Base-by-base conservation (phyloP, 495 filamentous ascomycete genomes). In the Letharia columbiana region DNA sequence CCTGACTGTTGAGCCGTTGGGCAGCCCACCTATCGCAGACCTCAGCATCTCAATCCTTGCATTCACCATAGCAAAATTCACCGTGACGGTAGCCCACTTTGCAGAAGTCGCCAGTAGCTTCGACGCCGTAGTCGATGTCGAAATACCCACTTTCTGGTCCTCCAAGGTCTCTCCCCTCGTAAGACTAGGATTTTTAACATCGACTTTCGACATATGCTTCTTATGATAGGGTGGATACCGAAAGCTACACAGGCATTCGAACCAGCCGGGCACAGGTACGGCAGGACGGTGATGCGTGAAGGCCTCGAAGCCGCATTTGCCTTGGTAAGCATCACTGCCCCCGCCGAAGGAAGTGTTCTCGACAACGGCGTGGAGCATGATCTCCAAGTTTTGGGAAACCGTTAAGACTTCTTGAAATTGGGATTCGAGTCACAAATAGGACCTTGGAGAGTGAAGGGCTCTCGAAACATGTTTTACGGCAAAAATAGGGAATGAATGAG, bases 261-360 rank as follows among this genome's bases (percentile, higher is more conserved):
- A 44, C 47, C 62, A 71, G 18, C 31, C 15, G 15, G 70, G n/a
- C 15, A 66, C 35, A 65, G 67, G 62, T 31, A 75, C 62, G 70
- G 73, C 56, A 52, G 71, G 31, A 11, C 73, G 40, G 20, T 12
- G 40, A 17, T 75, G 62, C 44, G 75, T 60, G 59, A 68, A 61
- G 70, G 68, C 33, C 61, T 71, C 59, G 71, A 76, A 67, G 47
- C 69, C 64, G 72, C 60, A 64, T 63, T 66, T 68, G 5, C 69
- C 69, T 28, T 71, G 69, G 35, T 72, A 71, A 13, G 49, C 49
- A 33, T 69, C 69, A 3, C 39, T 57, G 28, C 70, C 70, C 11
- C 66, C 70, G 58, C 70, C 70, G 49, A 71, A 72, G 23, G 70
- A 69, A 4, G 57, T 62, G n/a, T 69, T 69, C 12, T 63, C 62